Conservation (phyloP, 331 rosid species). For the Malus hybrid region DNA sequence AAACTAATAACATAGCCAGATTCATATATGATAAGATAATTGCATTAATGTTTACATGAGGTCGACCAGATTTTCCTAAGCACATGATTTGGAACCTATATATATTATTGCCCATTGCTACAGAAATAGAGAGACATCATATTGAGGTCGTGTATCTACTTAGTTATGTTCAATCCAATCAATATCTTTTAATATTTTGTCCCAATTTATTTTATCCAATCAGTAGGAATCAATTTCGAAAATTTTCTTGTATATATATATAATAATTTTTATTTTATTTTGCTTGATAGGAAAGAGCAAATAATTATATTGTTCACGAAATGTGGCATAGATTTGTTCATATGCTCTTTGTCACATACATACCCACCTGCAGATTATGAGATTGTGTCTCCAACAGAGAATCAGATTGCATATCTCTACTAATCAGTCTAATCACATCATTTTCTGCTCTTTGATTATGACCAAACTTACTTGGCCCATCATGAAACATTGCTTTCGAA, state of each 20-base stretch:
- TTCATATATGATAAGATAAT: not conserved
- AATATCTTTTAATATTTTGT: not conserved
- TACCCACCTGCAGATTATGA: slow-evolving; percentile 5
- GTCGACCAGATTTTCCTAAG: slow-evolving; percentile 3
- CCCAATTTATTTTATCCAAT: not conserved
- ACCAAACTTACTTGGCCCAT: slow-evolving; percentile 8
- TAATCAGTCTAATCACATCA: not conserved
- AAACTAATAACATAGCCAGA: too few species aligned
- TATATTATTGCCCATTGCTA: not conserved
- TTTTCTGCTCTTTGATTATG: slow-evolving; percentile 24
- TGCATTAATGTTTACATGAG: slow-evolving; percentile 1
- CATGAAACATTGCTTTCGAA: not conserved
- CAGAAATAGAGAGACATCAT: not conserved
- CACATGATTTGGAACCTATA: slow-evolving; percentile 11
- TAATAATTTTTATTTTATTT: not conserved
- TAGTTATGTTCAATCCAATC: not conserved
- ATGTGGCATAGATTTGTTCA: not conserved
- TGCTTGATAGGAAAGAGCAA: not conserved
- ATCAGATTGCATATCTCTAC: slow-evolving; percentile 8
- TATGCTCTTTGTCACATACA: slow-evolving; percentile 1
- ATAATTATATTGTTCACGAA: not conserved
- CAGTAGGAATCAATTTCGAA: not conserved
- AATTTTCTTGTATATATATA: not conserved
- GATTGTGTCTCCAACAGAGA: slow-evolving; percentile 19
- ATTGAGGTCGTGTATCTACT: not conserved